Evolutionary conservation across 768 basidiomycete genomes (phyloP).

Genomic region (Clitopilus hobsonii): DNA sequence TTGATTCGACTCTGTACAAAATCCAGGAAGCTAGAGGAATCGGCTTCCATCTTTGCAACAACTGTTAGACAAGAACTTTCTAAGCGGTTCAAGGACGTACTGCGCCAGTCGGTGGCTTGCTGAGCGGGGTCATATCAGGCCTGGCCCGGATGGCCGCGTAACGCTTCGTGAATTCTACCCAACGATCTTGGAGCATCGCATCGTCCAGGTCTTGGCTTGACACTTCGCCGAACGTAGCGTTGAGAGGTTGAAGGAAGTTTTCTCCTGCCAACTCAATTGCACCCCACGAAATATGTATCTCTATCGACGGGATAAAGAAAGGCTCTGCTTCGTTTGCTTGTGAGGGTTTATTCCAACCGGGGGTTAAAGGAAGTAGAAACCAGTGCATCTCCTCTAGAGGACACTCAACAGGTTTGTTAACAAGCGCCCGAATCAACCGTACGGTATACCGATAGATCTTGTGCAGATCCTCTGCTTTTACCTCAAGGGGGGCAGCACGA

Average conservation of each 20-base stretch:
- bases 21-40: constrained; percentile 58
- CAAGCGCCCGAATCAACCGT: constrained; percentile 53
- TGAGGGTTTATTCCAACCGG: constrained; percentile 28
- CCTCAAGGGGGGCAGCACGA: constrained; percentile 42
- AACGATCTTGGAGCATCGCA: constrained; percentile 70
- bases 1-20: constrained; percentile 61
- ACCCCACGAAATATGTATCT: constrained; percentile 59
- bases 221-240: constrained; percentile 26
- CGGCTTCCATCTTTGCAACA: constrained; percentile 49
- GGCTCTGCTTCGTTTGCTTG: constrained; percentile 8
- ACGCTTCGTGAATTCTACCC: constrained; percentile 70
- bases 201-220: constrained; percentile 49
- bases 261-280: constrained; percentile 46
- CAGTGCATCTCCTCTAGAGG: constrained; percentile 50
- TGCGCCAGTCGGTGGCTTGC: constrained; percentile 59
- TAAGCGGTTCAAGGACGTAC: constrained; percentile 34
- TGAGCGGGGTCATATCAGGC: constrained; percentile 67
- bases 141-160: constrained; percentile 56
- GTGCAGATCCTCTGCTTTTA: constrained; percentile 41
- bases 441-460: constrained; percentile 58
- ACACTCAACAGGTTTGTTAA: constrained; percentile 68
- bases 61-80: too few relatives aligned
- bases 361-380: constrained; percentile 59
- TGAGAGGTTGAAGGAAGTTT: constrained; percentile 48
- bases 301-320: constrained; percentile 31